Percentiles rank a stretch among this genome's conserved stretches.
Conservation (phyloP, 2,329 filamentous ascomycete species). For the Colletotrichum nymphaeae region DNA sequence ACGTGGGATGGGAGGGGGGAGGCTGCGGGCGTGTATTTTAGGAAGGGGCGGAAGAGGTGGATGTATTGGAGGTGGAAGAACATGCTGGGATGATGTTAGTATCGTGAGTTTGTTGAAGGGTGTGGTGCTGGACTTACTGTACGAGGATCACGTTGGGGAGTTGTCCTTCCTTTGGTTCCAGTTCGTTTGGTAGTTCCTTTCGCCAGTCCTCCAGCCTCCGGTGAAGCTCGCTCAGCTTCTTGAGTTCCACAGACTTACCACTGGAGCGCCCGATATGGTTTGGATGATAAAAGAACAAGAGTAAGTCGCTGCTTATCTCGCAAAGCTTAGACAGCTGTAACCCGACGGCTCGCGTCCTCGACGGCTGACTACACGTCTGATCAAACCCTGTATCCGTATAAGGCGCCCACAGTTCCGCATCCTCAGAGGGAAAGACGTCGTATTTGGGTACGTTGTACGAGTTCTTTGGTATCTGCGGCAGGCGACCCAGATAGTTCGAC, state of each 20-base stretch:
- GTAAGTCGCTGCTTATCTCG: slow-evolving; percentile 92
- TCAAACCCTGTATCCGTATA: slow-evolving; percentile 88
- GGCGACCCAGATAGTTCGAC: slow-evolving; percentile 94
- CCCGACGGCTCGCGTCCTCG: slow-evolving; percentile 83
- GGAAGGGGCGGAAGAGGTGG: slow-evolving; percentile 93
- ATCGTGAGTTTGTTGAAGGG: neutral
- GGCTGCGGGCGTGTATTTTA: slow-evolving; percentile 85
- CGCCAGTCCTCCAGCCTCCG: slow-evolving; percentile 92
- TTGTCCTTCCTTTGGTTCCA: slow-evolving; percentile 90
- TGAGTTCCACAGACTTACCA: slow-evolving; percentile 86
- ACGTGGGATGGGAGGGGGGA: slow-evolving; percentile 89
- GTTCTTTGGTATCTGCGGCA: slow-evolving; percentile 85
- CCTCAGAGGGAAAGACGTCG: slow-evolving; percentile 91
- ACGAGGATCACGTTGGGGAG: slow-evolving; percentile 82
- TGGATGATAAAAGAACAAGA: slow-evolving; percentile 93
- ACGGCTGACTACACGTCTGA: slow-evolving; percentile 79
- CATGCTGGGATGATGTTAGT: slow-evolving; percentile 73
- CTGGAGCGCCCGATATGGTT: slow-evolving; percentile 70
- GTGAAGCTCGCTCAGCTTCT: slow-evolving; percentile 92
- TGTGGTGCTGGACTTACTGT: slow-evolving; percentile 75
- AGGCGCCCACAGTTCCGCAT: slow-evolving; percentile 86
- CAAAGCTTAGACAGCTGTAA: slow-evolving; percentile 86
- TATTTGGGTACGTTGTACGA: slow-evolving; percentile 88
- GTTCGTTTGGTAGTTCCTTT: slow-evolving; percentile 82
- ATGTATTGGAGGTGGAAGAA: slow-evolving; percentile 97